phyloP scores from a whole-genome alignment of 306 rosid genomes.

The barrel medic (Medicago truncatula) region DNA sequence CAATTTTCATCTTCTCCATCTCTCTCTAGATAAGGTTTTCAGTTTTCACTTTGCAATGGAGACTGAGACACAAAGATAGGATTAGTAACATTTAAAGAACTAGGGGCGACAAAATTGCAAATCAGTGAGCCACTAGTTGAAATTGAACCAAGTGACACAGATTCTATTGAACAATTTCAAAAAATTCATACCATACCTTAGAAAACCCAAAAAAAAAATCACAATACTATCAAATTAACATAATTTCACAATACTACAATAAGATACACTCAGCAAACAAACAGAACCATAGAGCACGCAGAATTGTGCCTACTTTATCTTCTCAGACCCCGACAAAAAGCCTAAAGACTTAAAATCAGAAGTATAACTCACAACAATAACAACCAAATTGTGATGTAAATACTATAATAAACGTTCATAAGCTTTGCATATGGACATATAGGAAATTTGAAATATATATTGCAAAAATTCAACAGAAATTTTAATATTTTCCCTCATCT shows the following conservation, averaged over 20 bases:
- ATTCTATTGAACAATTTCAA: background rate
- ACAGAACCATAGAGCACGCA: no score
- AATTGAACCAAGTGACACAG: background rate
- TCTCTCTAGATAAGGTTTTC: background rate
- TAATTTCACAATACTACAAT: no score
- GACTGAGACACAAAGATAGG: background rate
- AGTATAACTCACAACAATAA: no score
- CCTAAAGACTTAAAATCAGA: no score
- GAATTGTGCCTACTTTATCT: no score
- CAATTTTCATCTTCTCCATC: constrained; percentile 73
- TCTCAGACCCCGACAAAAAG: no score
- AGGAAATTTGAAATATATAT: background rate
- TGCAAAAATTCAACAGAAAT: background rate
- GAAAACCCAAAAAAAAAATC: no score
- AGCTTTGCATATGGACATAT: background rate
- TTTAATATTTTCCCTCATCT: background rate
- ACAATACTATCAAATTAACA: no score
- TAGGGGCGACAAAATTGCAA: background rate
- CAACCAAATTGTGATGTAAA: no score
- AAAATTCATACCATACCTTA: no score
- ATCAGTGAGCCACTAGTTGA: background rate
- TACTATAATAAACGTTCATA: background rate
- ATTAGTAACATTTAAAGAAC: background rate
- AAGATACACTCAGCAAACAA: no score
- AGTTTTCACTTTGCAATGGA: background rate